Evolutionary conservation across 306 rosid genomes (phyloP).

Genomic region (Canavalia ensiformis): DNA sequence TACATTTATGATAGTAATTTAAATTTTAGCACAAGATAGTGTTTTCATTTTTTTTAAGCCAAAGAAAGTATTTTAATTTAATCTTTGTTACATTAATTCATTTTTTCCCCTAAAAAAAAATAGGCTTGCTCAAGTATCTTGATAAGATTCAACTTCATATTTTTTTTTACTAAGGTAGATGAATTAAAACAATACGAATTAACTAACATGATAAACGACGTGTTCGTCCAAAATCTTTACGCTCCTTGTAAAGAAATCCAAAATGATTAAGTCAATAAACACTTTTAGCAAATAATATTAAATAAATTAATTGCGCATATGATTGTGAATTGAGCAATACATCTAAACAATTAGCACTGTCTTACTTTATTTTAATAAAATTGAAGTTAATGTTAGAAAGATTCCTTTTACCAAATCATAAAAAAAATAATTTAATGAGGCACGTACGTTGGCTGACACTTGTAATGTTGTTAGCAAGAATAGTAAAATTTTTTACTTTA

Average conservation of each 20-base stretch:
- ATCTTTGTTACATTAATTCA: neutral
- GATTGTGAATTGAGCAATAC: neutral
- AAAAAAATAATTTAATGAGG: too few relatives aligned
- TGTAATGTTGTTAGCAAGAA: too few relatives aligned
- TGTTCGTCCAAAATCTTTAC: neutral
- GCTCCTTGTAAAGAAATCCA: neutral
- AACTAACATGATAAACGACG: neutral
- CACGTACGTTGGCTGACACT: too few relatives aligned
- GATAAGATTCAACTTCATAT: neutral
- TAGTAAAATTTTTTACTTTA: too few relatives aligned
- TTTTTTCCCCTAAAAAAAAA: neutral
- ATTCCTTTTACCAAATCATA: neutral
- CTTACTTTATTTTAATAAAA: too few relatives aligned
- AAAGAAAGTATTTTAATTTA: too few relatives aligned
- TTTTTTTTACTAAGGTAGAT: neutral
- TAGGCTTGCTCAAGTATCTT: neutral
- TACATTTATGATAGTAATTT: too few relatives aligned
- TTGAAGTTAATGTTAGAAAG: neutral
- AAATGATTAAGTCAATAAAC: neutral
- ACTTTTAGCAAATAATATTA: neutral
- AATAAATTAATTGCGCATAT: neutral
- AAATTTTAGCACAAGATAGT: too few relatives aligned
- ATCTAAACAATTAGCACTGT: neutral
- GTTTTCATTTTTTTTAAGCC: too few relatives aligned
- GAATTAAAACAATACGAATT: neutral